phyloP scores from a whole-genome alignment of 495 filamentous ascomycete species.

The Physcia stellaris region DNA sequence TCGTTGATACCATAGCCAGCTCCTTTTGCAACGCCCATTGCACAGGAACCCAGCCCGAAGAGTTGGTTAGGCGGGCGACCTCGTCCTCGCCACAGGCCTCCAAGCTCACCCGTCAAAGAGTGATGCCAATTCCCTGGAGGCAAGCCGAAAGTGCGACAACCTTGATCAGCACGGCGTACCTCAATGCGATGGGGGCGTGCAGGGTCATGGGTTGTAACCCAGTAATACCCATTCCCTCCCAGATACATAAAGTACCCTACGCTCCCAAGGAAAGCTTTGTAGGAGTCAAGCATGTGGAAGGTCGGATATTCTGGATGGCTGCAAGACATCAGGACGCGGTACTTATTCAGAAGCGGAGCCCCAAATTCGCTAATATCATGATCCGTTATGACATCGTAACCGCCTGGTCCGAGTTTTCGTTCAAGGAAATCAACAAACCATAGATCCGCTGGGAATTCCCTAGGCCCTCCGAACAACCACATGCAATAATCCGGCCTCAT shows the following conservation, averaged over 20 bases:
- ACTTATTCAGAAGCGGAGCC: slow-evolving; percentile 7
- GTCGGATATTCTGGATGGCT: slow-evolving; percentile 17
- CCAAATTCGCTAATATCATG: slow-evolving; percentile 18
- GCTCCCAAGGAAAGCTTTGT: slow-evolving; percentile 9
- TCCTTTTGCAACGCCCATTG: slow-evolving; percentile 16
- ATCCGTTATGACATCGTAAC: slow-evolving; percentile 22
- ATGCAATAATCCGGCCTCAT: slow-evolving; percentile 17
- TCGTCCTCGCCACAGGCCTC: slow-evolving; percentile 19
- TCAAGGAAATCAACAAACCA: slow-evolving; percentile 19
- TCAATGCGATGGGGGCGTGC: slow-evolving; percentile 18
- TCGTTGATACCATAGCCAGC: slow-evolving; percentile 9
- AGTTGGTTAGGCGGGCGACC: slow-evolving; percentile 19
- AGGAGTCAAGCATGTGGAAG: slow-evolving; percentile 9
- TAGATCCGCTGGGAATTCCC: slow-evolving; percentile 21
- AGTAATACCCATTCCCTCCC: slow-evolving; percentile 23
- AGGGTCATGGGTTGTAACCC: slow-evolving; percentile 12
- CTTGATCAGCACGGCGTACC: slow-evolving; percentile 20
- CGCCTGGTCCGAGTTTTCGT: slow-evolving; percentile 8
- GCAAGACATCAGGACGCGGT: slow-evolving; percentile 12
- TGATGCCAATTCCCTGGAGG: slow-evolving; percentile 15
- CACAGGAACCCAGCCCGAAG: slow-evolving; percentile 18
- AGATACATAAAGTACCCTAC: slow-evolving; percentile 19
- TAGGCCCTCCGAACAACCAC: slow-evolving; percentile 19
- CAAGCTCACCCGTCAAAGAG: slow-evolving; percentile 12
- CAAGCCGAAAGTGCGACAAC: slow-evolving; percentile 17